Base-by-base conservation (phyloP, 139 green algal genomes). In the Picochlorum sp. region DNA sequence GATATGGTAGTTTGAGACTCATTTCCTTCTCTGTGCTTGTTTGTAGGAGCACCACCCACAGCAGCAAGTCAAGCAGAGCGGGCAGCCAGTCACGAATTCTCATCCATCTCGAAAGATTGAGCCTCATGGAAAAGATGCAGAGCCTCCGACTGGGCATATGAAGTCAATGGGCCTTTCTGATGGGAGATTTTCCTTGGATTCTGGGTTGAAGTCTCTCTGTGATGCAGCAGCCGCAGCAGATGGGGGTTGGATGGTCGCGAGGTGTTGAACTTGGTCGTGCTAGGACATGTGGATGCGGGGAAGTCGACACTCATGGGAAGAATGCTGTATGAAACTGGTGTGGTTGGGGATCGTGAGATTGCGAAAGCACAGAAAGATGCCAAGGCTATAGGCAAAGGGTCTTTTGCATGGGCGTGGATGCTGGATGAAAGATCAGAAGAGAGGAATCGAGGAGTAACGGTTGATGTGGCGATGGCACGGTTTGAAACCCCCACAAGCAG, bases 251-350 rank as follows among this genome's bases (percentile, higher is more conserved):
- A 54, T 5, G 65, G 49, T 49, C 70, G 63, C 57, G 44, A 66
- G 1, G 54, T 54, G 18, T 76, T 96, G 56, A 85, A 94, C 71
- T 74, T 97, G 16, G 86, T 92, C 15, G 80, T 97, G 57, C 60
- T 98, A 59, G 92, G 92, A 0, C 92, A 98, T 66, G 92, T 98
- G 57, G 92, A 98, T 65, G 89, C 92, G 1, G 92, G 92, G 47
- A 99, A 99, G 84, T 91, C 78, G 62, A 97, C 89, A 6, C 81
- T 99, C 6, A 98, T 96, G 85, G 94, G 94, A 15, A 80, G 90
- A 30, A 75, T 95, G 73, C 81, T 97, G 60, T 79, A 89, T 52
- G 89, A 95, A 32, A 77, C 92, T 62, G 87, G 87, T 13, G 57
- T 69, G 21, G 69, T 90, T 15, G 32, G 45, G 8, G 63, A 84